Conservation (phyloP, 2,329 filamentous ascomycete genomes). For the Apiospora sp. region DNA sequence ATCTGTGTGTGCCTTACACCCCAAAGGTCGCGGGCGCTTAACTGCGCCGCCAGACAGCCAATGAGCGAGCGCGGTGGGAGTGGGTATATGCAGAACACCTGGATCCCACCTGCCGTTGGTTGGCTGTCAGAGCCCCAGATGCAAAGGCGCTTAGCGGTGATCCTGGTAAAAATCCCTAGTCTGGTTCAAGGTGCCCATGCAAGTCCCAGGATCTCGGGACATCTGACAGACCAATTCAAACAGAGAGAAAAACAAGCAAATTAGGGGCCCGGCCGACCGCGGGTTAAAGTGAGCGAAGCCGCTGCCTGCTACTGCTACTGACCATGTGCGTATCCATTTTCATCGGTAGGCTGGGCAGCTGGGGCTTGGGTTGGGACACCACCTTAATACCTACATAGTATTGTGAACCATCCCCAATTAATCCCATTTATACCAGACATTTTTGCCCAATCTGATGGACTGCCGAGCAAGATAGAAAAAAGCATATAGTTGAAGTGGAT, state of each 20-base stretch:
- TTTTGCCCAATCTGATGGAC: not conserved
- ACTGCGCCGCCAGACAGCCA: constrained; percentile 29
- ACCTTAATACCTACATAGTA: not conserved
- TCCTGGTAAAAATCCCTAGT: constrained; percentile 27
- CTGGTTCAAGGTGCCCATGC: constrained; percentile 32
- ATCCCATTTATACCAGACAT: not conserved
- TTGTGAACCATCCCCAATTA: not conserved
- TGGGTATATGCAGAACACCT: constrained; percentile 32
- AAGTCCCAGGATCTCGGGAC: constrained; percentile 38
- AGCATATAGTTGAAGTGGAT: not conserved
- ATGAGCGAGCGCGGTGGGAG: constrained; percentile 30
- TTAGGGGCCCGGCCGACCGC: constrained; percentile 10
- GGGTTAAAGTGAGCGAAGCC: not conserved
- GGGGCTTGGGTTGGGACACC: not conserved
- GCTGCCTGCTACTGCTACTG: constrained; percentile 3
- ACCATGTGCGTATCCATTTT: not conserved
- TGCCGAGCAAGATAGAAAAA: not conserved
- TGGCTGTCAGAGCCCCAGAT: constrained; percentile 23
- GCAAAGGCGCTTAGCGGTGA: constrained; percentile 26
- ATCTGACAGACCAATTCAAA: constrained; percentile 9
- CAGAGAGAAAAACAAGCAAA: constrained; percentile 9
- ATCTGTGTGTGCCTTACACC: constrained; percentile 14
- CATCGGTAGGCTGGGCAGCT: constrained; percentile 8
- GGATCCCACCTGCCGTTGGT: constrained; percentile 20
- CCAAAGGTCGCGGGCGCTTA: constrained; percentile 40